A percentile compares a stretch with the other conserved stretches of the same genome.
Conservation (phyloP, 371 early-diverging fungal genomes). For the Mortierella sp. region DNA sequence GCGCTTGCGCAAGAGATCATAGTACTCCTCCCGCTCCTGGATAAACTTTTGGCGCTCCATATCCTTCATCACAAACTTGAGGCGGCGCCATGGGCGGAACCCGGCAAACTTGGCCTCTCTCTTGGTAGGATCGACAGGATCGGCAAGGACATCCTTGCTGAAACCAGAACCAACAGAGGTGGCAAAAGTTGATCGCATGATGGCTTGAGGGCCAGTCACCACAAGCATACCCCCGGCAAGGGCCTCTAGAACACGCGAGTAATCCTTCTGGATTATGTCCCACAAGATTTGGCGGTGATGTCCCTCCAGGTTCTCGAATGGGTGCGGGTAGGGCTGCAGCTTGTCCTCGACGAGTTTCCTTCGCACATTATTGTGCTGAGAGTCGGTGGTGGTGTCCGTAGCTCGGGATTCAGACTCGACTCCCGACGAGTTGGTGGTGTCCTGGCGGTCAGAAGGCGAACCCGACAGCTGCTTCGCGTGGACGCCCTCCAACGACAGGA, state of each 20-base stretch:
- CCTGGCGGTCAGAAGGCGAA: conserved; percentile 3
- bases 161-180: background rate
- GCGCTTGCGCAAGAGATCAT: conserved; percentile 27
- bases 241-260: conserved; percentile 38
- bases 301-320: conserved; percentile 32
- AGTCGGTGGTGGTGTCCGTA: background rate
- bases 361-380: conserved; percentile 9
- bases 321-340: conserved; percentile 38
- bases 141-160: background rate
- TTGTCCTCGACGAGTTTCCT: conserved; percentile 30
- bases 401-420: background rate
- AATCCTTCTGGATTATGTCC: conserved; percentile 30
- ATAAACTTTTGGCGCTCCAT: conserved; percentile 40
- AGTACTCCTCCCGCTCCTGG: conserved; percentile 31
- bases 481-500: conserved; percentile 26
- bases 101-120: background rate
- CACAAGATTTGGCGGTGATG: conserved; percentile 40
- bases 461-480: background rate
- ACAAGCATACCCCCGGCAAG: conserved; percentile 46
- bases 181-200: background rate
- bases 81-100: conserved; percentile 46
- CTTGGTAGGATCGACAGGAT: background rate
- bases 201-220: conserved; percentile 2
- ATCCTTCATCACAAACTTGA: conserved; percentile 52
- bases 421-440: background rate